phyloP scores from a whole-genome alignment of 306 rosid genomes.

The Pueraria montana region DNA sequence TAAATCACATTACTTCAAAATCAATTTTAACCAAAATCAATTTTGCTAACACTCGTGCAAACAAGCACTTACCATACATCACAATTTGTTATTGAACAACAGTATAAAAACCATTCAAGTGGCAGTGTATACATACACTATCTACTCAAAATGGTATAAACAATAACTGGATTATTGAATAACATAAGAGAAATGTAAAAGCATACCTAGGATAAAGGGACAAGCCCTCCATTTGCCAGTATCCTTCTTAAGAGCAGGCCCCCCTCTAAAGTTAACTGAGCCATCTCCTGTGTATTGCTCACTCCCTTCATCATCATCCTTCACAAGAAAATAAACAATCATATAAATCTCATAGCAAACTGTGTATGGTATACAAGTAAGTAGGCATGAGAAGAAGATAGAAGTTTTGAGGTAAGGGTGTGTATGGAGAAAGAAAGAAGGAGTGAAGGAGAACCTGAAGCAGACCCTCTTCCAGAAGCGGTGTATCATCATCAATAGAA shows the following conservation, averaged over 20 bases:
- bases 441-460: conserved; percentile 47
- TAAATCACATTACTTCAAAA: too few species aligned
- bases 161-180: neutral
- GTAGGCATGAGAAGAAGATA: neutral
- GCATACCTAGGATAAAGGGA: conserved; percentile 67
- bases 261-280: conserved; percentile 61
- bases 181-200: conserved; percentile 17
- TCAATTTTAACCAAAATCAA: too few species aligned
- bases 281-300: conserved; percentile 63
- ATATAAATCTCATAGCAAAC: neutral
- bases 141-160: neutral
- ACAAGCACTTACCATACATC: neutral
- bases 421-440: neutral
- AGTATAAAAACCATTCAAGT: too few species aligned
- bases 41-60: too few species aligned
- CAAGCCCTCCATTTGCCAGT: conserved; percentile 79
- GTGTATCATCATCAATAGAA: conserved; percentile 17
- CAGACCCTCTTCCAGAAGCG: conserved; percentile 49
- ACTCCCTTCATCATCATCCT: conserved; percentile 48
- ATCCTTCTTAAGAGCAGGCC: conserved; percentile 56
- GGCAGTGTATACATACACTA: too few species aligned
- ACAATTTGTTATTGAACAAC: neutral
- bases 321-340: conserved; percentile 29
- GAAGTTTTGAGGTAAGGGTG: neutral
- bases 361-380: neutral